Conservation (phyloP, 2,329 filamentous ascomycete species). For the Rhinocladiella similis region DNA sequence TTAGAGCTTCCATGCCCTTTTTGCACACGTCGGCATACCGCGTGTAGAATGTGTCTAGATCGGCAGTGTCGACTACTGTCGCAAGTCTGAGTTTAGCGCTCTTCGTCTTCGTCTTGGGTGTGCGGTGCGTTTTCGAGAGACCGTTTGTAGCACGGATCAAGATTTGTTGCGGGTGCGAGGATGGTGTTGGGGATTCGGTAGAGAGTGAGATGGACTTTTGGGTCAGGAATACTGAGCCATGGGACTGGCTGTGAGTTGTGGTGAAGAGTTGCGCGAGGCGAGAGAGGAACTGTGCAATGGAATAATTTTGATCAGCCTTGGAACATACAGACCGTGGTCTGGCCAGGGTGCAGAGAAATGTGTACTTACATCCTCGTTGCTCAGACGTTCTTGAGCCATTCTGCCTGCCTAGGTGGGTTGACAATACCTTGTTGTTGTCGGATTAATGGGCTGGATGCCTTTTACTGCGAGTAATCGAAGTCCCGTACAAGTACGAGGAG, state of each 20-base stretch:
- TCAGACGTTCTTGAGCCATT: conserved; percentile 34
- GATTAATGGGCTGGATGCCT: not conserved
- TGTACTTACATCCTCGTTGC: conserved; percentile 42
- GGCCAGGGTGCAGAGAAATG: not conserved
- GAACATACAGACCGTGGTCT: no score
- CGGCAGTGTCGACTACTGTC: conserved; percentile 75
- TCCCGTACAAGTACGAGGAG: not conserved
- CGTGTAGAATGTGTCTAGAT: conserved; percentile 77
- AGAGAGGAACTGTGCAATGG: conserved; percentile 42
- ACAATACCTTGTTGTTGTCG: not conserved
- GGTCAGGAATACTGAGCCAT: conserved; percentile 45
- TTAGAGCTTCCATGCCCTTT: conserved; percentile 80
- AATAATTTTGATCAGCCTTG: conserved; percentile 1
- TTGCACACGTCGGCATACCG: conserved; percentile 91
- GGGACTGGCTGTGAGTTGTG: conserved; percentile 40
- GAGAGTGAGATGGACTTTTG: conserved; percentile 45
- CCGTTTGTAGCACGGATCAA: conserved; percentile 84
- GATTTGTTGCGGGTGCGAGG: conserved; percentile 67
- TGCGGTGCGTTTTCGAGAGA: conserved; percentile 51
- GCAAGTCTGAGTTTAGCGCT: conserved; percentile 70
- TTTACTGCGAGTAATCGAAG: not conserved
- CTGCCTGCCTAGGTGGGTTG: not conserved
- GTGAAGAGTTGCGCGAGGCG: conserved; percentile 41
- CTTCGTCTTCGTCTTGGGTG: conserved; percentile 32
- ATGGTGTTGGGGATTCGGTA: conserved; percentile 60